phyloP scores from a whole-genome alignment of 192 early-diverging fungal genomes.

The Cladochytrium replicatum region DNA sequence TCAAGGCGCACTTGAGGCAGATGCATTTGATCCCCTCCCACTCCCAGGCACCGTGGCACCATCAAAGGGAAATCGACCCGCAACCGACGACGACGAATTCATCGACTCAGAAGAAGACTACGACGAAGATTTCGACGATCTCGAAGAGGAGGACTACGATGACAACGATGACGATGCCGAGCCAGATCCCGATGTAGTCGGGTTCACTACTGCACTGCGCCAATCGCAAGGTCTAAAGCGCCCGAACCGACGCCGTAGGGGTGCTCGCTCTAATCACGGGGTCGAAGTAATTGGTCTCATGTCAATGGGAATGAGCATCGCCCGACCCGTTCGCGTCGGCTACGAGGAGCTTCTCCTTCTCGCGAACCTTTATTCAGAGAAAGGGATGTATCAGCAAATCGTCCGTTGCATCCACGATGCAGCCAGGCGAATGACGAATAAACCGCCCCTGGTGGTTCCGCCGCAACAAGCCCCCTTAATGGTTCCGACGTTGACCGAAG shows the following conservation, averaged over 20 bases:
- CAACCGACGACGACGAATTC: constrained; percentile 18
- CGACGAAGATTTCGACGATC: constrained; percentile 14
- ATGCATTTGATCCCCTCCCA: constrained; percentile 15
- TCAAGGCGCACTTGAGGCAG: constrained; percentile 25
- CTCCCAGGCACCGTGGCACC: not conserved
- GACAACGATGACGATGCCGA: constrained; percentile 21
- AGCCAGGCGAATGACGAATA: constrained; percentile 53
- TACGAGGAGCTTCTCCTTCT: constrained; percentile 82
- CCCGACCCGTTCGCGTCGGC: no score
- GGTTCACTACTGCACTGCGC: no score
- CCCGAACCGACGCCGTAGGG: no score
- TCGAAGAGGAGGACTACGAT: constrained; percentile 18
- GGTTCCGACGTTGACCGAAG: no score
- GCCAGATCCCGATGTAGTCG: no score
- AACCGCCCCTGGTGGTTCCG: constrained; percentile 49
- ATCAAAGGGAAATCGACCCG: no score
- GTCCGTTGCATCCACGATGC: constrained; percentile 62
- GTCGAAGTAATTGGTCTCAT: no score
- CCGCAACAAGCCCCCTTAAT: not conserved
- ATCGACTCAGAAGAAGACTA: constrained; percentile 22
- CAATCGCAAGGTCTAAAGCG: no score
- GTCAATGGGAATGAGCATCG: no score
- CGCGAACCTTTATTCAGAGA: constrained; percentile 73
- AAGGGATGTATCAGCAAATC: constrained; percentile 64
- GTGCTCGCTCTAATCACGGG: no score